Evolutionary conservation across 2,329 filamentous ascomycete species (phyloP).

Genomic region (Apiospora malaysiana): DNA sequence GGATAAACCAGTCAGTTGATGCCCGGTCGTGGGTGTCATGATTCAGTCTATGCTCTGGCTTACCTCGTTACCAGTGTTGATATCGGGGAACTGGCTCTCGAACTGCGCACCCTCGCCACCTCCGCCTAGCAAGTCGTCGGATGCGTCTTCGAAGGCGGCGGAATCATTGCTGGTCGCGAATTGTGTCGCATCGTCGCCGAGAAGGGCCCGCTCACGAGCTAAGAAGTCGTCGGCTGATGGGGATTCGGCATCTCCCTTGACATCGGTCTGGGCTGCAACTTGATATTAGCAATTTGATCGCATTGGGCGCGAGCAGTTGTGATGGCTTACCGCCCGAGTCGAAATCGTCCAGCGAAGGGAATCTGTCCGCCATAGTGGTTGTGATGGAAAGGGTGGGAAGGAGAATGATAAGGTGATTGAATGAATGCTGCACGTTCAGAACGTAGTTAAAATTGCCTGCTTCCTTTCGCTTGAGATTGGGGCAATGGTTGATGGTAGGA

Average conservation of each 20-base stretch:
- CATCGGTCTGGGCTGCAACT: slow-evolving; percentile 69
- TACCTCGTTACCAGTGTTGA: slow-evolving; percentile 73
- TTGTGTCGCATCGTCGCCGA: slow-evolving; percentile 92
- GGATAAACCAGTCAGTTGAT: slow-evolving; percentile 27
- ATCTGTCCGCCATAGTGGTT: slow-evolving; percentile 73
- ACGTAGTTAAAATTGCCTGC: background rate
- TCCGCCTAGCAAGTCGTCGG: slow-evolving; percentile 74
- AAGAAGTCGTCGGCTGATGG: slow-evolving; percentile 83
- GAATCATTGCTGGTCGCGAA: slow-evolving; percentile 81
- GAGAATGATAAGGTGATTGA: slow-evolving; percentile 6
- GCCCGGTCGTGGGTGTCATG: background rate
- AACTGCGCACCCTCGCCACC: slow-evolving; percentile 66
- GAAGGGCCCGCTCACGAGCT: slow-evolving; percentile 83
- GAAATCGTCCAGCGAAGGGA: slow-evolving; percentile 81
- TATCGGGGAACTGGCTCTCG: slow-evolving; percentile 88
- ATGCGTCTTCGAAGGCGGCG: slow-evolving; percentile 66
- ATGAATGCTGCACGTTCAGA: background rate
- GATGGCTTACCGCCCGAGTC: slow-evolving; percentile 63
- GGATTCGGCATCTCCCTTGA: slow-evolving; percentile 58
- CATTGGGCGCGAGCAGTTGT: slow-evolving; percentile 10
- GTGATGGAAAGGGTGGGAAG: slow-evolving; percentile 26
- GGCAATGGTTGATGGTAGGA: slow-evolving; percentile 2
- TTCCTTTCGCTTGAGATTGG: background rate
- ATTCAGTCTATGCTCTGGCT: slow-evolving; percentile 24
- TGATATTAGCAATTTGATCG: background rate